Conservation (phyloP, 805 yeast species). For the Yueomyces sinensis region DNA sequence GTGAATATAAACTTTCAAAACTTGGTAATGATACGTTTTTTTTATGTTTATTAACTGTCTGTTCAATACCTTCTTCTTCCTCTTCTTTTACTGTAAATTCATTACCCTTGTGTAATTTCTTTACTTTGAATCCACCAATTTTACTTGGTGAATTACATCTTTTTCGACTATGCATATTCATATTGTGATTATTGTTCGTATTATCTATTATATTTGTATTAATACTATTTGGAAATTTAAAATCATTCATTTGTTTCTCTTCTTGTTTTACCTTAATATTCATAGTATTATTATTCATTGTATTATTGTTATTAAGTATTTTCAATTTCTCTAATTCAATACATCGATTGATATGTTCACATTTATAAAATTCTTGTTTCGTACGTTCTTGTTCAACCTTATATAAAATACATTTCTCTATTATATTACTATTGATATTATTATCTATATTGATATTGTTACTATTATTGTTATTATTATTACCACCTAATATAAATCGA, state of each 20-base stretch:
- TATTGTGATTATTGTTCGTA: constrained; percentile 10
- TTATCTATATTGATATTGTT: too few species aligned
- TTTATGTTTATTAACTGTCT: constrained; percentile 1
- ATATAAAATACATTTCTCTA: constrained; percentile 30
- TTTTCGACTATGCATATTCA: background rate
- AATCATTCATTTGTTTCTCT: constrained; percentile 9
- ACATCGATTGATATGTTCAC: constrained; percentile 49
- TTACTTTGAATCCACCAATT: too few species aligned
- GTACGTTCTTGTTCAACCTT: constrained; percentile 69
- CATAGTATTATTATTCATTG: background rate
- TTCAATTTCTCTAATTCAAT: constrained; percentile 45
- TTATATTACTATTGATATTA: too few species aligned
- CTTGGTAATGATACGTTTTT: background rate
- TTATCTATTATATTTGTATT: too few species aligned
- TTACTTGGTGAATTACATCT: too few species aligned
- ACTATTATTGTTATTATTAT: too few species aligned
- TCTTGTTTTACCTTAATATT: constrained; percentile 1
- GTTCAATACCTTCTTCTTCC: background rate
- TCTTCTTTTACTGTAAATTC: background rate
- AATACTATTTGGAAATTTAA: constrained; percentile 13
- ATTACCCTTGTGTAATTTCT: too few species aligned
- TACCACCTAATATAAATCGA: too few species aligned
- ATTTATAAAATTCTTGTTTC: constrained; percentile 61
- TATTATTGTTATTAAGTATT: too few species aligned
- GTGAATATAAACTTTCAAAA: background rate